Conservation (phyloP, 2,329 filamentous ascomycete species). For the Fusarium sp. region DNA sequence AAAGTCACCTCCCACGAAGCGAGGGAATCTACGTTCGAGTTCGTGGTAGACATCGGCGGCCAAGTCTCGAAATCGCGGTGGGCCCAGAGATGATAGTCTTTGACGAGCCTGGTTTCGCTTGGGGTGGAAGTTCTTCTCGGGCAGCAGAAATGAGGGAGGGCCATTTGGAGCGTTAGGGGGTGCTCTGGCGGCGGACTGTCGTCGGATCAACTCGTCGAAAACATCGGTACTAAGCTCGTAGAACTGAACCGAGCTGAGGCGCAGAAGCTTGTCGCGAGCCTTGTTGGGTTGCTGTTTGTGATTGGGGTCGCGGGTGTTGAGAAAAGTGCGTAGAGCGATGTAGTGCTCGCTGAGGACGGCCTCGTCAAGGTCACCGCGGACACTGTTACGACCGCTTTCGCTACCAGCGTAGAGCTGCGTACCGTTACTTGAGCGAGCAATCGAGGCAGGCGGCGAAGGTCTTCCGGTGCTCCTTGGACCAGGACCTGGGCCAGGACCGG, state of each 20-base stretch:
- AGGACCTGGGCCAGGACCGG: constrained; percentile 60
- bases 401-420: constrained; percentile 74
- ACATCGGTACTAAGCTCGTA: constrained; percentile 98
- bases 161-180: constrained; percentile 65
- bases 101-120: constrained; percentile 98
- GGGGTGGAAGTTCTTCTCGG: constrained; percentile 92
- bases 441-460: constrained; percentile 88
- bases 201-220: constrained; percentile 90
- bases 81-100: constrained; percentile 89
- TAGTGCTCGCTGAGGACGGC: constrained; percentile 83
- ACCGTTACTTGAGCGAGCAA: constrained; percentile 87
- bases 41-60: constrained; percentile 98
- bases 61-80: constrained; percentile 88
- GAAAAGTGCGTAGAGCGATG: constrained; percentile 79
- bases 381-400: constrained; percentile 71
- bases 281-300: constrained; percentile 82
- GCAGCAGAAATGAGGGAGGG: constrained; percentile 80
- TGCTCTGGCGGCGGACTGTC: constrained; percentile 76
- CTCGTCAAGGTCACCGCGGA: constrained; percentile 71
- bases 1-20: constrained; percentile 78
- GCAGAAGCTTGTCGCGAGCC: constrained; percentile 92
- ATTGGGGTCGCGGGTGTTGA: constrained; percentile 82
- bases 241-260: constrained; percentile 92
- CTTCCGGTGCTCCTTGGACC: constrained; percentile 69
- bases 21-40: constrained; percentile 88